A percentile compares a stretch with the other conserved stretches of the same genome.
phyloP scores from a whole-genome alignment of 176 grass and related monocot species.

The Bromus sterilis region DNA sequence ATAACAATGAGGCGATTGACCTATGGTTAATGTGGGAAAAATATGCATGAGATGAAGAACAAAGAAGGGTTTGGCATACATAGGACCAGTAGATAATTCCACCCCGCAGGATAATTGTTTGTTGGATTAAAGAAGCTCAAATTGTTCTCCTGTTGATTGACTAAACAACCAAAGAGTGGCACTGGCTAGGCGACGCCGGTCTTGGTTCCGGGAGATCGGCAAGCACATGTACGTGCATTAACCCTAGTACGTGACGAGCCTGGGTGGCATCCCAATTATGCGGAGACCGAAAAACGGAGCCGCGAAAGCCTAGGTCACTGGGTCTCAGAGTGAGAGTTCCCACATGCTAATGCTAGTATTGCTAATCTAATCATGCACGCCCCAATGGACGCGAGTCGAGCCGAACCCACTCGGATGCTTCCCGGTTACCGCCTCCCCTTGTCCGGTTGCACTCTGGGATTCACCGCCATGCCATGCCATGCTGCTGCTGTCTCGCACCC shows the following conservation, averaged over 20 bases:
- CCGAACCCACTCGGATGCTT: background rate
- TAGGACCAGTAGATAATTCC: too few relatives aligned
- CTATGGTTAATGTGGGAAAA: too few relatives aligned
- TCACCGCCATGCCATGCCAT: background rate
- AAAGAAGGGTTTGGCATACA: too few relatives aligned
- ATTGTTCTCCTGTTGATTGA: background rate
- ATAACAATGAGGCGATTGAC: too few relatives aligned
- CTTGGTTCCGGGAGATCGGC: background rate
- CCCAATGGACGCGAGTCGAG: background rate
- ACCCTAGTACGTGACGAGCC: background rate
- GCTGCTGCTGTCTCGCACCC: background rate
- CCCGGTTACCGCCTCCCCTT: background rate
- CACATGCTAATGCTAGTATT: conserved; percentile 33
- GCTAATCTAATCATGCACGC: conserved; percentile 2
- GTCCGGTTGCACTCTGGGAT: conserved; percentile 18
- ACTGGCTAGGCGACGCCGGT: conserved; percentile 13
- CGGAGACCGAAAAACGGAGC: background rate
- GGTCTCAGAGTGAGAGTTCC: background rate
- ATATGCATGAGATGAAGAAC: too few relatives aligned
- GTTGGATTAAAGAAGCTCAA: conserved; percentile 3
- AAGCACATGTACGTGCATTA: conserved; percentile 20
- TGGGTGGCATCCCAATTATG: background rate
- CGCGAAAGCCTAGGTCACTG: background rate
- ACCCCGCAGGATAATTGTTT: background rate
- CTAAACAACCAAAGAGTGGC: background rate